Percentiles rank a stretch among this genome's conserved stretches.
These are phyloP conservation scores for Auriscalpium vulgare DNA, from an alignment of 768 basidiomycete species.

Conservation along the genomic window DNA sequence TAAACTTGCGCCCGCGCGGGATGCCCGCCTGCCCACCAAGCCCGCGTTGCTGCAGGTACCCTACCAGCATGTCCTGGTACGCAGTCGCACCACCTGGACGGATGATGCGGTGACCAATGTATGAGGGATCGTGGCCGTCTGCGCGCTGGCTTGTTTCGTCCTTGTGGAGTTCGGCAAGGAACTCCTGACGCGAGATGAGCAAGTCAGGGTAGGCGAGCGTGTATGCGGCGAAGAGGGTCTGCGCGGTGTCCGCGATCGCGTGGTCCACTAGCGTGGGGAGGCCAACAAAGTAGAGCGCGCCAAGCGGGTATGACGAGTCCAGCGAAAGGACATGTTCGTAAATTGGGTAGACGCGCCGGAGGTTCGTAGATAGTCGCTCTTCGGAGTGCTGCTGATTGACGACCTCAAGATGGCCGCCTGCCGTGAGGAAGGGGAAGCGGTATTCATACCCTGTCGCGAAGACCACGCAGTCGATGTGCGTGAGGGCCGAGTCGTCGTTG, in stretches of 20 bases:
- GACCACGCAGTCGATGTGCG: conserved; percentile 38
- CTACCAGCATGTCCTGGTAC: conserved; percentile 27
- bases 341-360: conserved; percentile 47
- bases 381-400: background rate
- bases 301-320: conserved; percentile 36
- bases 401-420: conserved; percentile 16
- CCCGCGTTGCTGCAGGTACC: conserved; percentile 18
- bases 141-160: conserved; percentile 32
- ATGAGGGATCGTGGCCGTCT: conserved; percentile 41
- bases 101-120: conserved; percentile 39
- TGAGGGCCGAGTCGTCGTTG: conserved; percentile 32
- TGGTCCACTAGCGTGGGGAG: conserved; percentile 40
- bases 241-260: conserved; percentile 42
- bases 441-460: conserved; percentile 51
- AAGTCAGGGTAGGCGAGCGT: conserved; percentile 34
- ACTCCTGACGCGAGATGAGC: conserved; percentile 31
- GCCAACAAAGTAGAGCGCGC: conserved; percentile 48
- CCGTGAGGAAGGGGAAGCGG: conserved; percentile 39
- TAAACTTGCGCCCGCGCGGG: conserved; percentile 34
- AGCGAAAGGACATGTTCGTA: conserved; percentile 47
- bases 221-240: conserved; percentile 39
- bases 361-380: conserved; percentile 35
- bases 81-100: conserved; percentile 19
- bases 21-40: conserved; percentile 19
- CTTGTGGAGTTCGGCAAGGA: conserved; percentile 29